These are phyloP conservation scores for Monosporozyma unispora DNA, from an alignment of 805 yeast genomes.

Conservation along the genomic window DNA sequence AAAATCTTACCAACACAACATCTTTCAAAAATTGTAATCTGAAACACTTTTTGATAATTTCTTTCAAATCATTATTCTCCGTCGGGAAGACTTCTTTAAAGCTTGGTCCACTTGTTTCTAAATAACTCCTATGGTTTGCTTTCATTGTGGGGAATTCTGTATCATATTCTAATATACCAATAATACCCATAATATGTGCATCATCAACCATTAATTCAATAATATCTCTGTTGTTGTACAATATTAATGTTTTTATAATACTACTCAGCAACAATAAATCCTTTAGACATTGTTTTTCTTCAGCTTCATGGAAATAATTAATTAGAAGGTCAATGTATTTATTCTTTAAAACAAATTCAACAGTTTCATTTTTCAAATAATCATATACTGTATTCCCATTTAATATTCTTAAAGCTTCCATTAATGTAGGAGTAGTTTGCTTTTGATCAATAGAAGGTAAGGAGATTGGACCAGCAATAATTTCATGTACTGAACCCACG, in stretches of 20 bases:
- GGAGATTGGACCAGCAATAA: constrained; percentile 70
- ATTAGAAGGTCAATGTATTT: constrained; percentile 47
- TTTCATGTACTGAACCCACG: constrained; percentile 54
- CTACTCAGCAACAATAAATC: constrained; percentile 62
- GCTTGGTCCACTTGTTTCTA: constrained; percentile 39
- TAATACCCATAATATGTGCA: constrained; percentile 44
- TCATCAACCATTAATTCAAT: constrained; percentile 51
- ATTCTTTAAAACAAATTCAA: constrained; percentile 46
- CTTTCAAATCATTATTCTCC: constrained; percentile 38
- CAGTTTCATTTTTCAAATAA: constrained; percentile 47
- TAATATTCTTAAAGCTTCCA: constrained; percentile 45
- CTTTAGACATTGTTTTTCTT: constrained; percentile 40
- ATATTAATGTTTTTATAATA: constrained; percentile 58
- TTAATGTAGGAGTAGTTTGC: constrained; percentile 37
- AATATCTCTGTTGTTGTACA: constrained; percentile 60
- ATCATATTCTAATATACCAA: constrained; percentile 84
- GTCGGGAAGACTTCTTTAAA: constrained; percentile 70
- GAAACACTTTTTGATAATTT: constrained; percentile 63
- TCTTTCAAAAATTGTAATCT: constrained; percentile 76
- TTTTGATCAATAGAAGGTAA: constrained; percentile 53
- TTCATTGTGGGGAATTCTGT: constrained; percentile 74
- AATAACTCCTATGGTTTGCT: constrained; percentile 67
- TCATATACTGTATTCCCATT: constrained; percentile 53
- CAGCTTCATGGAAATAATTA: constrained; percentile 47
- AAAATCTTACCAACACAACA: constrained; percentile 68